Conservation (phyloP, 2,329 filamentous ascomycete species). For the Paraphaeosphaeria minitans region DNA sequence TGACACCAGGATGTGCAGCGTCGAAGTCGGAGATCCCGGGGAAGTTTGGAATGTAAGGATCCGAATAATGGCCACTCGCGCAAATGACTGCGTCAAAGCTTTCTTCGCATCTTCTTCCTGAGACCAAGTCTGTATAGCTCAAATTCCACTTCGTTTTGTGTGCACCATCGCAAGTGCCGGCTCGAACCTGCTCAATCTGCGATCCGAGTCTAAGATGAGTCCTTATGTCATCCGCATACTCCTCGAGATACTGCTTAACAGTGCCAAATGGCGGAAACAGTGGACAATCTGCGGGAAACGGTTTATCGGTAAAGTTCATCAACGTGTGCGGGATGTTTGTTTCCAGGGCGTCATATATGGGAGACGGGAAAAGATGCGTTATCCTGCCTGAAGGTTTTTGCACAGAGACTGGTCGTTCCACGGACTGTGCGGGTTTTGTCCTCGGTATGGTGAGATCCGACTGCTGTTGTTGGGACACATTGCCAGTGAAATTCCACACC, state of each 20-base stretch:
- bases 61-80: conserved; percentile 49
- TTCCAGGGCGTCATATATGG: conserved; percentile 4
- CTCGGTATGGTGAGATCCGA: conserved; percentile 4
- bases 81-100: conserved; percentile 58
- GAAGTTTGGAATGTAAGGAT: conserved; percentile 47
- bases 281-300: background rate
- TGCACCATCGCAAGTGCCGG: background rate
- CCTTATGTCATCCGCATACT: conserved; percentile 1
- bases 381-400: background rate
- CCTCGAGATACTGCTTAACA: conserved; percentile 5
- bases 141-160: background rate
- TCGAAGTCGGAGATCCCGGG: conserved; percentile 45
- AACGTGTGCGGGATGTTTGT: conserved; percentile 10
- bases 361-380: background rate
- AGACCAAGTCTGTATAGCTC: background rate
- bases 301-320: conserved; percentile 5
- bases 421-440: background rate
- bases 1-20: conserved; percentile 34
- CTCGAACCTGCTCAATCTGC: background rate
- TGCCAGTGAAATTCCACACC: conserved; percentile 6
- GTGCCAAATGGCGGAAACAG: conserved; percentile 1
- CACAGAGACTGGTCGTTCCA: background rate
- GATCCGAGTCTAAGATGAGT: background rate
- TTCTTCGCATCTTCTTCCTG: conserved; percentile 33
- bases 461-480: background rate